Percentiles rank a stretch among this genome's conserved stretches.
phyloP scores from a whole-genome alignment of 768 basidiomycete genomes.

The Leccinum rimulosum region DNA sequence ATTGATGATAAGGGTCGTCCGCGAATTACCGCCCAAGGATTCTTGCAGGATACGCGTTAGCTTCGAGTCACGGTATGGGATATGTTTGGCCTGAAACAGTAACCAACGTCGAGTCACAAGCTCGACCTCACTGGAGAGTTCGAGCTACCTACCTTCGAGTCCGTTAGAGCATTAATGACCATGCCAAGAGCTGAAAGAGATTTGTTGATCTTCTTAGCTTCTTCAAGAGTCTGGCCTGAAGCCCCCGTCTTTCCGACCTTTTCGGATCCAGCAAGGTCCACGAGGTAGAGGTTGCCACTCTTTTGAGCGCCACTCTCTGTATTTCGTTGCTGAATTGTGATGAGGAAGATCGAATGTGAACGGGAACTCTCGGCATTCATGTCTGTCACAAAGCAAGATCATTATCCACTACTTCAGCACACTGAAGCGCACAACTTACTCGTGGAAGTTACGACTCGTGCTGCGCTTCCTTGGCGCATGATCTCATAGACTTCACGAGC shows the following conservation, averaged over 20 bases:
- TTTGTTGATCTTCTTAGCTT: slow-evolving; percentile 99
- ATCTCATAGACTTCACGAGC: slow-evolving; percentile 97
- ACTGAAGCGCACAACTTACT: slow-evolving; percentile 52
- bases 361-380: slow-evolving; percentile 99
- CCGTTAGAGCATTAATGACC: slow-evolving; percentile 98
- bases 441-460: slow-evolving; percentile 90
- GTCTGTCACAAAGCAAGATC: slow-evolving; percentile 47
- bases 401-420: not conserved
- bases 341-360: slow-evolving; percentile 98
- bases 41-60: slow-evolving; percentile 99
- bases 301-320: slow-evolving; percentile 95
- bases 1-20: slow-evolving; percentile 98
- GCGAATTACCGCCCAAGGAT: slow-evolving; percentile 91
- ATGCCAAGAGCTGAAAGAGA: slow-evolving; percentile 95
- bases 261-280: slow-evolving; percentile 97
- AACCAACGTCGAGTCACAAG: slow-evolving; percentile 6
- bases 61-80: slow-evolving; percentile 98
- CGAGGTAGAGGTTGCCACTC: slow-evolving; percentile 94
- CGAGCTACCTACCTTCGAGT: slow-evolving; percentile 69
- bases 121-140: not conserved
- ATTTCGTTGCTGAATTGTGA: slow-evolving; percentile 95
- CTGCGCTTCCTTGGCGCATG: slow-evolving; percentile 93
- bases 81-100: slow-evolving; percentile 76
- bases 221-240: slow-evolving; percentile 97
- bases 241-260: slow-evolving; percentile 99